Conservation (phyloP, 345 rosid species). For the Durio zibethinus region DNA sequence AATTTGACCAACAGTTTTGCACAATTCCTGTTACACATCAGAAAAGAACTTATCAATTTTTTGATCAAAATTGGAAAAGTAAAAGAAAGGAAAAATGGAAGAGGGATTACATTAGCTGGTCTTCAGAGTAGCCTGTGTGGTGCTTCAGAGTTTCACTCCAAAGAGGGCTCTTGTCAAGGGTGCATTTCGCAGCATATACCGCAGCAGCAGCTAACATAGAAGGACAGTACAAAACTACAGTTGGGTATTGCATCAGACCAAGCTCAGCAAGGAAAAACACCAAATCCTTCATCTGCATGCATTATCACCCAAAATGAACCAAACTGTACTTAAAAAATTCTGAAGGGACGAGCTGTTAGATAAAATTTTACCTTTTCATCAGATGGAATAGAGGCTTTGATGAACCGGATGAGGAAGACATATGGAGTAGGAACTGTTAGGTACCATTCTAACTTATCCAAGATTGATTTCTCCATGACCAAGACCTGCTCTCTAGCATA, state of each 20-base stretch:
- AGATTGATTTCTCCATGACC: constrained; percentile 71
- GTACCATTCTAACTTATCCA: constrained; percentile 75
- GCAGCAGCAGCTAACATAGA: constrained; percentile 86
- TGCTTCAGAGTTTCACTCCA: constrained; percentile 75
- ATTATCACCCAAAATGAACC: background rate
- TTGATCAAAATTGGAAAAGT: background rate
- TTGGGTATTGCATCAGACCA: constrained; percentile 64
- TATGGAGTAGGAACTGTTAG: constrained; percentile 81
- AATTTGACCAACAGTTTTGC: constrained; percentile 53
- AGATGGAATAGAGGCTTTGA: constrained; percentile 62
- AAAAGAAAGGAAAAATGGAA: background rate
- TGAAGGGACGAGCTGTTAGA: background rate
- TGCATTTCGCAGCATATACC: constrained; percentile 83
- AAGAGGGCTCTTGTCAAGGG: constrained; percentile 52
- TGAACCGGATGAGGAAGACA: constrained; percentile 73
- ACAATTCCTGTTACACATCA: constrained; percentile 48
- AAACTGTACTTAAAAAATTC: background rate
- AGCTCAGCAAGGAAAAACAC: constrained; percentile 70
- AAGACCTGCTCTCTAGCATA: constrained; percentile 71
- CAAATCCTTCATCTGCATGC: constrained; percentile 68
- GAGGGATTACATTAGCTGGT: constrained; percentile 47
- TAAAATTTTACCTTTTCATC: constrained; percentile 48
- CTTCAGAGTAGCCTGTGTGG: constrained; percentile 66
- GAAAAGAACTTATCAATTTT: background rate
- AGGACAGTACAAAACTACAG: constrained; percentile 40